phyloP scores from a whole-genome alignment of 768 basidiomycete species.

The Daedaleopsis sinensis region DNA sequence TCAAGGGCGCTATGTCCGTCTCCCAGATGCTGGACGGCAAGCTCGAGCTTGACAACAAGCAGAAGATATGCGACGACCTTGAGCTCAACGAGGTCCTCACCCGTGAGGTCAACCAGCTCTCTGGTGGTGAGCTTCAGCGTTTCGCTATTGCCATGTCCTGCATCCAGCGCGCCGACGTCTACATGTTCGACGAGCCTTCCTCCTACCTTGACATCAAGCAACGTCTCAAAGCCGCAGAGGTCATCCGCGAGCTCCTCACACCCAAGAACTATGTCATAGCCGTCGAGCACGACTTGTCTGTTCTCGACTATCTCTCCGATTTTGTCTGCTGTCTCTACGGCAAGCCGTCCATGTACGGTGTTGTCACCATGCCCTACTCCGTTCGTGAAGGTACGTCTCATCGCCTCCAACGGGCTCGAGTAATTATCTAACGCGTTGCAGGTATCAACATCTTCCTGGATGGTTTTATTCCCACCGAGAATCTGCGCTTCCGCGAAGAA shows the following conservation, averaged over 20 bases:
- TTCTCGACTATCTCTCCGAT: constrained; percentile 97
- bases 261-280: constrained; percentile 93
- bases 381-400: constrained; percentile 83
- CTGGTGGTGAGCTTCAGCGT: constrained; percentile 96
- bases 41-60: constrained; percentile 86
- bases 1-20: constrained; percentile 89
- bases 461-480: constrained; percentile 98
- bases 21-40: constrained; percentile 91
- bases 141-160: constrained; percentile 99
- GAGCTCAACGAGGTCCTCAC: constrained; percentile 87
- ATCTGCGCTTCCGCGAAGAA: constrained; percentile 96
- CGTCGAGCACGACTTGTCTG: constrained; percentile 98
- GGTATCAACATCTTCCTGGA: constrained; percentile 99
- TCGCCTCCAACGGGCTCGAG: no score
- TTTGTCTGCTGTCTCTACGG: constrained; percentile 98
- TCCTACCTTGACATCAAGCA: constrained; percentile 98
- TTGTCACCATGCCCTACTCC: constrained; percentile 98
- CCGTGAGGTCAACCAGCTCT: constrained; percentile 83
- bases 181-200: constrained; percentile 99
- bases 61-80: constrained; percentile 81
- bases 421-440: constrained; percentile 30
- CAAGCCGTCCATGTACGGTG: constrained; percentile 96
- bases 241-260: constrained; percentile 84
- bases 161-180: constrained; percentile 96
- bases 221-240: constrained; percentile 91